Percentiles rank a stretch among this genome's conserved stretches.
These are phyloP conservation scores for Sphagnum tenellum DNA, from an alignment of 225 moss, liverwort and hornwort species.

Conservation along the genomic window DNA sequence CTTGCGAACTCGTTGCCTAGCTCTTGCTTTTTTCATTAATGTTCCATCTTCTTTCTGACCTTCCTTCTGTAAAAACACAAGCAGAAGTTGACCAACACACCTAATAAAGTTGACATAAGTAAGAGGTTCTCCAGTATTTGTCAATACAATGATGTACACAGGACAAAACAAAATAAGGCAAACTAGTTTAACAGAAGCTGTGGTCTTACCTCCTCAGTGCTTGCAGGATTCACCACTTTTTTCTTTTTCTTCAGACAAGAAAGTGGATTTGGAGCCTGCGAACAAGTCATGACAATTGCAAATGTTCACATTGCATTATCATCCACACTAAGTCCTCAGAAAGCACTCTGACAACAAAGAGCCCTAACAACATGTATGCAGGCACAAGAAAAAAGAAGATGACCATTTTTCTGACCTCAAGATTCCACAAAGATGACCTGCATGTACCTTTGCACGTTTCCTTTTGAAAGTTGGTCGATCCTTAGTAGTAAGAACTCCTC, in stretches of 20 bases:
- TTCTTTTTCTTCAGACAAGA: slow-evolving; percentile 46
- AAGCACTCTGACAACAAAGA: too few relatives aligned
- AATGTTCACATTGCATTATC: background rate
- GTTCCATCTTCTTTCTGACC: slow-evolving; percentile 2
- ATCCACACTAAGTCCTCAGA: background rate
- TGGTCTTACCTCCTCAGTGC: slow-evolving; percentile 21
- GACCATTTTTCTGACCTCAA: too few relatives aligned
- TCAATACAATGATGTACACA: background rate
- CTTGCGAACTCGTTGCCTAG: slow-evolving; percentile 5
- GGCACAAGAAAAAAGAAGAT: too few relatives aligned
- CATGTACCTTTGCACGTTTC: slow-evolving; percentile 33
- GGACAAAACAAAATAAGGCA: background rate
- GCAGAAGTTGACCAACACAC: background rate
- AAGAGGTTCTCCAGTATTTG: too few relatives aligned
- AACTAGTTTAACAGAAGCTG: background rate
- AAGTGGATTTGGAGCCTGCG: slow-evolving; percentile 53
- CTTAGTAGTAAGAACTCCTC: slow-evolving; percentile 13
- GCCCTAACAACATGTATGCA: too few relatives aligned
- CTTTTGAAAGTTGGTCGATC: slow-evolving; percentile 45
- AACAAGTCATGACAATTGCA: background rate
- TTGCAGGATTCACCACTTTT: slow-evolving; percentile 11
- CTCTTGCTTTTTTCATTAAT: slow-evolving; percentile 15
- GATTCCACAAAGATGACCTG: too few relatives aligned
- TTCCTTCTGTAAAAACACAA: slow-evolving; percentile 5
- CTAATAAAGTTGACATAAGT: too few relatives aligned